These are phyloP conservation scores for Diplodia seriata DNA, from an alignment of 2,329 filamentous ascomycete genomes.

Conservation along the genomic window DNA sequence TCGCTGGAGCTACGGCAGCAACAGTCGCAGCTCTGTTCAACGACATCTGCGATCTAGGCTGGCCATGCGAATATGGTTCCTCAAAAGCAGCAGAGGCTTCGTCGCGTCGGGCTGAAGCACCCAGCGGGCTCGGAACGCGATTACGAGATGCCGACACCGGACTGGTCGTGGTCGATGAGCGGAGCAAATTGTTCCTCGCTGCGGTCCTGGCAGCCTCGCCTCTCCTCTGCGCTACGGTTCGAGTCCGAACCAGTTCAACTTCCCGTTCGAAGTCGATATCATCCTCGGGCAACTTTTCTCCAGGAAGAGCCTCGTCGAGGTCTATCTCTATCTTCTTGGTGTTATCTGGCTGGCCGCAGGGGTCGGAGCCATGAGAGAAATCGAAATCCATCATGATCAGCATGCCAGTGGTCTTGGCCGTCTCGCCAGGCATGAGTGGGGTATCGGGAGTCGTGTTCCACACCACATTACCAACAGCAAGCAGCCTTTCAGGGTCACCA, in stretches of 20 bases:
- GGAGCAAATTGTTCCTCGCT: conserved; percentile 39
- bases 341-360: conserved; percentile 35
- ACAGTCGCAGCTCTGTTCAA: conserved; percentile 54
- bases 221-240: conserved; percentile 46
- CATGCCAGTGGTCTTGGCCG: conserved; percentile 42
- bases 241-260: conserved; percentile 49
- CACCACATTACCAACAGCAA: conserved; percentile 45
- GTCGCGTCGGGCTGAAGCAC: conserved; percentile 39
- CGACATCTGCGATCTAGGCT: conserved; percentile 49
- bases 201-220: conserved; percentile 42
- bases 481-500: conserved; percentile 44
- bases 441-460: conserved; percentile 29
- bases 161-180: conserved; percentile 42
- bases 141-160: conserved; percentile 32
- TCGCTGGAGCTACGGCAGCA: conserved; percentile 72
- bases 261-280: conserved; percentile 51
- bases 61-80: conserved; percentile 50
- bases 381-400: conserved; percentile 50
- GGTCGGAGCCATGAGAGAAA: conserved; percentile 37
- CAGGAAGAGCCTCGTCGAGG: conserved; percentile 47
- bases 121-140: conserved; percentile 31
- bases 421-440: conserved; percentile 28
- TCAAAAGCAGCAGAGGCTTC: conserved; percentile 48
- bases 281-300: conserved; percentile 49
- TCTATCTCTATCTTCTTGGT: conserved; percentile 45